Conservation (phyloP, 2,329 filamentous ascomycete species). For the Aspergillus pseudotamarii region DNA sequence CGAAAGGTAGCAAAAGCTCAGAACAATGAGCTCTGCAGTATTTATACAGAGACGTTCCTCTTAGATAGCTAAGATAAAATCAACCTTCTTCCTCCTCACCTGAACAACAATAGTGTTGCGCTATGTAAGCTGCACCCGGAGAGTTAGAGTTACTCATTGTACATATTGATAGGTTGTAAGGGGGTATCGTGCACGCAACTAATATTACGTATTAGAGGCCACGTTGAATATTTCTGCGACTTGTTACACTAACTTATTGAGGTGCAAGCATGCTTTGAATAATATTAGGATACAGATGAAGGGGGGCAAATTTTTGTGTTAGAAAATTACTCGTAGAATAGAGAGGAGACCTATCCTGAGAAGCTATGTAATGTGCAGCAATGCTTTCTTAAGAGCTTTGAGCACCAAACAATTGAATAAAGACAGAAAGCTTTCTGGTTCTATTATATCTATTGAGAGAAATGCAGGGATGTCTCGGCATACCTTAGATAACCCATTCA, state of each 20-base stretch:
- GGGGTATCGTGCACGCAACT: neutral
- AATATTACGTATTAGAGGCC: neutral
- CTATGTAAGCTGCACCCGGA: neutral
- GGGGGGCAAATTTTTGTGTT: neutral
- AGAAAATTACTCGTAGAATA: neutral
- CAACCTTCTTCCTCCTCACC: too few species aligned
- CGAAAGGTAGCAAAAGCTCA: too few species aligned
- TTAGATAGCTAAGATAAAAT: too few species aligned
- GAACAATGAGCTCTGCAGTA: too few species aligned
- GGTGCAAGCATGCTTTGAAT: neutral
- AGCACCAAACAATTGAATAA: neutral
- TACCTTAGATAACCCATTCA: neutral
- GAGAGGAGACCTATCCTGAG: neutral
- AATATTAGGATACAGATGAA: neutral
- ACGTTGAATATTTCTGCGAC: neutral
- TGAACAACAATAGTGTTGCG: neutral
- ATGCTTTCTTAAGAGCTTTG: neutral
- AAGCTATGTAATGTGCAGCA: neutral
- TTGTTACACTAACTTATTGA: too few species aligned
- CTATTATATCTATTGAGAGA: neutral
- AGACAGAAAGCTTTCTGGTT: neutral
- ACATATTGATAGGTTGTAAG: neutral
- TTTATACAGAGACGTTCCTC: too few species aligned
- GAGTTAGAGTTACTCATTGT: neutral
- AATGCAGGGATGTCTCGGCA: neutral